Evolutionary conservation across 2,329 filamentous ascomycete genomes (phyloP), one percentile per base, ranked within the genome.

Genomic region (Graphiopsis chlorocephala): DNA sequence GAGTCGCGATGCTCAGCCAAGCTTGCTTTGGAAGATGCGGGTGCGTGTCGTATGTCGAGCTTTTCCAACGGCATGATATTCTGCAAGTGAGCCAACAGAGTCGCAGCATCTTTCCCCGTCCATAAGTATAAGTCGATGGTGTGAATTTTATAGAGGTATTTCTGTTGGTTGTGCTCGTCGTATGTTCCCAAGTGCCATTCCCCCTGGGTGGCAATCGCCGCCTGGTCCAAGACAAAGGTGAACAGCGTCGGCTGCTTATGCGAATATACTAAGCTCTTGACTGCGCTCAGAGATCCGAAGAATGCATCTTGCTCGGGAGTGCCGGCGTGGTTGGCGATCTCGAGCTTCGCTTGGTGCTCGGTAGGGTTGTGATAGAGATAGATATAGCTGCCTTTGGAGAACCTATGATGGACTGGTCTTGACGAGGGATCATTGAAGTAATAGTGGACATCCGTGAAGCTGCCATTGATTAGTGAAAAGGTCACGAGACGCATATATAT

Each of bases 41-140:
- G 89, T 71, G 90, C 88, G 71, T 90, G 86, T 45, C 84, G 78
- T n/a, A 91, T 81, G 38, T 87, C 84, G 33, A 90, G 80, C 67
- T 88, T 87, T 10, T 81, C 77, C 0, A 82, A 74, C 4, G 90
- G 88, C 28, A 92, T 76, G 4, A 92, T 84, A 63, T 86, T 83
- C 59, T 88, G 82, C 63, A 92, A 80, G 15, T 86, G 87, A 70
- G 89, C 89, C 66, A 93, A 79, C 68, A 93, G 91, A 64, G 87
- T 84, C 29, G 87, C 79, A 1, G 90, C 90, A 77, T 93, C 90
- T 64, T 87, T 82, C 66, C 87, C 85, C 0, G 87, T 91, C 89
- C 90, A 93, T 73, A 93, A 90, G 79, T 94, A 94, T 15, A 93
- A 80, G 72, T 93, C 90, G 64, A 93, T 75, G 0, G 88, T 89